These are phyloP conservation scores for Claviceps sp. DNA, from an alignment of 2,329 filamentous ascomycete species.

Conservation along the genomic window DNA sequence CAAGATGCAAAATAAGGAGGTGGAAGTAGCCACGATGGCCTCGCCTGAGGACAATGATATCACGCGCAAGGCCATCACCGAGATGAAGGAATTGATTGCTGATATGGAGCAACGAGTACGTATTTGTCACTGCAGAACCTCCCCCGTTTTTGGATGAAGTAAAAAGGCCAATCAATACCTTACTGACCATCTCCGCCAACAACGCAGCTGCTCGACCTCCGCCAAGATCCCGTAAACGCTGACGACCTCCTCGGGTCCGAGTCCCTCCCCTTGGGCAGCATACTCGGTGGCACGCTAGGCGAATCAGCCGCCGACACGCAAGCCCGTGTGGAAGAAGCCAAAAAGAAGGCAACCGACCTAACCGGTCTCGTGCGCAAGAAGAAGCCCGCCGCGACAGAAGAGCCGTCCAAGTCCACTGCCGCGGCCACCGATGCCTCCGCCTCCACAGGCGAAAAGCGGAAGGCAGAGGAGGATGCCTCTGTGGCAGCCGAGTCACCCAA, in stretches of 20 bases:
- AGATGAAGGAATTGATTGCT: constrained; percentile 64
- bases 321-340: constrained; percentile 57
- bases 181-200: background rate
- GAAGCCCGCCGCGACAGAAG: constrained; percentile 28
- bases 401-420: constrained; percentile 4
- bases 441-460: constrained; percentile 26
- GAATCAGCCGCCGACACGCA: constrained; percentile 47
- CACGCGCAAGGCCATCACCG: constrained; percentile 47
- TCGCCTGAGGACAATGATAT: constrained; percentile 55
- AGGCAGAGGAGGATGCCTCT: constrained; percentile 18
- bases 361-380: constrained; percentile 64
- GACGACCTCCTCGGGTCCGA: constrained; percentile 20
- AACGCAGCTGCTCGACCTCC: constrained; percentile 51
- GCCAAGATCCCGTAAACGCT: constrained; percentile 39
- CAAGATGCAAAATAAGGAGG: constrained; percentile 58
- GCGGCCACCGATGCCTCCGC: constrained; percentile 1
- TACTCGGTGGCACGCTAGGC: constrained; percentile 51
- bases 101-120: constrained; percentile 66
- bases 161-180: background rate
- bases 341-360: constrained; percentile 60
- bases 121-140: background rate
- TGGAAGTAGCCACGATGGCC: constrained; percentile 47
- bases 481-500: constrained; percentile 19
- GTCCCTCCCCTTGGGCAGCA: constrained; percentile 36
- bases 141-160: background rate